Percentiles rank a stretch among this genome's conserved stretches.
Conservation (phyloP, 2,329 filamentous ascomycete species). For the Xylariaceae sp. region DNA sequence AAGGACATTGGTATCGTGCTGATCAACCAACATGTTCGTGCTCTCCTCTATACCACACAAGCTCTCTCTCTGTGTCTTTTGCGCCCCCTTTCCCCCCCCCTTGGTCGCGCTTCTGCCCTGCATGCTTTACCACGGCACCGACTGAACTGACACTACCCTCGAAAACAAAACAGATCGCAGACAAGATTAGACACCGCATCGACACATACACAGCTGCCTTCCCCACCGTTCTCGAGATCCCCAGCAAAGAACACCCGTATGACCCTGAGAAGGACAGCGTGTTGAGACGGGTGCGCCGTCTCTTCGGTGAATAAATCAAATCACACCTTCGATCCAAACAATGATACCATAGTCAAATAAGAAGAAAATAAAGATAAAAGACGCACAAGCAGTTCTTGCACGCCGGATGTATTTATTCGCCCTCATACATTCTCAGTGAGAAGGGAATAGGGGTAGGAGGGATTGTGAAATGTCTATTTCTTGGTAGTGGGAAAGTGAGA, state of each 20-base stretch:
- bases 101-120: not conserved
- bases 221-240: conserved; percentile 93
- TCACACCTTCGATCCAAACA: too few species aligned
- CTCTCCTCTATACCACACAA: too few species aligned
- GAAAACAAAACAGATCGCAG: conserved; percentile 63
- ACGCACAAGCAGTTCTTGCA: too few species aligned
- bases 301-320: conserved; percentile 67
- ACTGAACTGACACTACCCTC: not conserved
- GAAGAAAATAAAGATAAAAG: too few species aligned
- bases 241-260: conserved; percentile 97
- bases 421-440: too few species aligned
- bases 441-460: too few species aligned
- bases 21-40: conserved; percentile 91
- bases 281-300: conserved; percentile 69
- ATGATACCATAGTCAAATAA: too few species aligned
- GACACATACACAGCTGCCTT: conserved; percentile 93
- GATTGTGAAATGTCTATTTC: too few species aligned
- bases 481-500: too few species aligned
- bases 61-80: too few species aligned
- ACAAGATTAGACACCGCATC: conserved; percentile 84
- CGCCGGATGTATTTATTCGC: too few species aligned
- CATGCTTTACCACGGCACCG: not conserved
- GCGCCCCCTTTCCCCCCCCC: not conserved
- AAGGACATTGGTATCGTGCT: conserved; percentile 96
- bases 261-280: conserved; percentile 99